phyloP scores from a whole-genome alignment of 208 protist species.

The Novymonas esmeraldas region DNA sequence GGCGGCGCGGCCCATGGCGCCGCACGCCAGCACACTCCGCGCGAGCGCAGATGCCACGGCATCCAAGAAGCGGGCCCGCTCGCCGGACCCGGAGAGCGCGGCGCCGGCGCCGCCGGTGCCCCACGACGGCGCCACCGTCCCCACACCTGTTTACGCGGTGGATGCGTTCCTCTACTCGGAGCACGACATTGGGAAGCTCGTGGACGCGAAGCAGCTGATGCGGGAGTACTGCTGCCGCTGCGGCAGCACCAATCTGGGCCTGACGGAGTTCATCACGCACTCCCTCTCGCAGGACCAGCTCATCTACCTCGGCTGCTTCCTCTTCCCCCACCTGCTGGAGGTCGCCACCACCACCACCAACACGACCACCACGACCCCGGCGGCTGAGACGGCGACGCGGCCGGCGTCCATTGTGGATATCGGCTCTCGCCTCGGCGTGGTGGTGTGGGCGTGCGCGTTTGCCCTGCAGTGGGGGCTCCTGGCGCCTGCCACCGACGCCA shows the following conservation, averaged over 20 bases:
- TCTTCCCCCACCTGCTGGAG: constrained; percentile 40
- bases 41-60: not conserved
- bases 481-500: constrained; percentile 10
- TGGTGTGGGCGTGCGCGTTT: constrained; percentile 68
- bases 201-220: constrained; percentile 36
- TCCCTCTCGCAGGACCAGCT: constrained; percentile 86
- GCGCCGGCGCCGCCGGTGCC: not conserved
- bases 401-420: constrained; percentile 57
- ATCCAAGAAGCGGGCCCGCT: constrained; percentile 21
- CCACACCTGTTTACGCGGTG: constrained; percentile 57
- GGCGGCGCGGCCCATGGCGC: not conserved
- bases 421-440: constrained; percentile 77
- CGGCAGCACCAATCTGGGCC: constrained; percentile 56
- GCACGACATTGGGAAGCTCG: constrained; percentile 70
- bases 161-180: constrained; percentile 82
- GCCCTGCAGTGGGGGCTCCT: constrained; percentile 42
- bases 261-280: constrained; percentile 82
- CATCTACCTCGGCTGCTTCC: constrained; percentile 71
- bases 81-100: not conserved
- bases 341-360: too few species aligned
- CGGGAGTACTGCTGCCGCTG: constrained; percentile 77
- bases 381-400: not conserved
- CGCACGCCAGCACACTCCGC: not conserved
- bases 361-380: too few species aligned
- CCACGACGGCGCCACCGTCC: not conserved